A percentile compares a stretch with the other conserved stretches of the same genome.
Evolutionary conservation across 2,329 filamentous ascomycete genomes (phyloP).

Genomic region (Epichloe scottii): DNA sequence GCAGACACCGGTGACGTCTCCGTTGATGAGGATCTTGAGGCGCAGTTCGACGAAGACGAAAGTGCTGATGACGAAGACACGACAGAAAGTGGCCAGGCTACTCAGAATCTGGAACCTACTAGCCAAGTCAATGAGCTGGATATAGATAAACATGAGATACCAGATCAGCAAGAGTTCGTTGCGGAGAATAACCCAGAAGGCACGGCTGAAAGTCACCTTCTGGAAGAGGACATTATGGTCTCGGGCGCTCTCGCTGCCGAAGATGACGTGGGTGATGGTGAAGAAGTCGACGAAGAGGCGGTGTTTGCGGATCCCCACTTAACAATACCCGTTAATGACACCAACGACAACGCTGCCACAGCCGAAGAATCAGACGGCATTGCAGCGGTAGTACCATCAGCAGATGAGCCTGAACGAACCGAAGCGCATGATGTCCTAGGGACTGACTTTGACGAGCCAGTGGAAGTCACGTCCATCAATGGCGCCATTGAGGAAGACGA

Average conservation of each 20-base stretch:
- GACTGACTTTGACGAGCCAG: conserved; percentile 2
- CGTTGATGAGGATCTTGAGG: conserved; percentile 1
- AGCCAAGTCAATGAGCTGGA: neutral
- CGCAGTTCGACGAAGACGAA: conserved; percentile 12
- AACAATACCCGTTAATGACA: neutral
- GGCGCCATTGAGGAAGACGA: neutral
- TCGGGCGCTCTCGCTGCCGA: conserved; percentile 7
- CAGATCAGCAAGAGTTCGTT: neutral
- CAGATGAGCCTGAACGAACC: neutral
- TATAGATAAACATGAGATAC: neutral
- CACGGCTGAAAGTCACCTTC: neutral
- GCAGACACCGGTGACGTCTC: neutral
- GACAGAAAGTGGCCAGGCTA: conserved; percentile 10
- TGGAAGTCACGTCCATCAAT: neutral
- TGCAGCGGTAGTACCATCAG: neutral
- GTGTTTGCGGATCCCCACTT: conserved; percentile 6
- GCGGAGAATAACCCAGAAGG: neutral
- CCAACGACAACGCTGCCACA: neutral
- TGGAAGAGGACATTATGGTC: neutral
- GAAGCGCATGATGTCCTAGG: conserved; percentile 2
- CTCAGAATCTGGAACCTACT: conserved; percentile 7
- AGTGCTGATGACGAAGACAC: conserved; percentile 8
- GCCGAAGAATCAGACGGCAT: neutral
- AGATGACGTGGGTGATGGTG: conserved; percentile 11
- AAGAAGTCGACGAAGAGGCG: conserved; percentile 10